Conservation (phyloP, 768 basidiomycete genomes). For the Tylopilus subfusipes region DNA sequence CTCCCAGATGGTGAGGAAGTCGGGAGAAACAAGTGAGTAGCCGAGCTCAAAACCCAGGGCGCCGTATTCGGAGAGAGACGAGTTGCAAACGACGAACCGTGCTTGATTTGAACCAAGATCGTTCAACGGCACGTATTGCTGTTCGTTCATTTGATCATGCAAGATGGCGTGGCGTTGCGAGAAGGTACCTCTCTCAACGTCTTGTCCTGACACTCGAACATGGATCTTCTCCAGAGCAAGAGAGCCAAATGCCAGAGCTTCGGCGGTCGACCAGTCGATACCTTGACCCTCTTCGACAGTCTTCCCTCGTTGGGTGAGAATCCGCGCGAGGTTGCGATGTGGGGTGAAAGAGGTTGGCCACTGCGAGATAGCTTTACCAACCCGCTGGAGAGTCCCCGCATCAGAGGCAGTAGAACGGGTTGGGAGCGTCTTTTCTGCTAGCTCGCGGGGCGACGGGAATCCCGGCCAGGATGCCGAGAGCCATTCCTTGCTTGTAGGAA, state of each 20-base stretch:
- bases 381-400: slow-evolving; percentile 68
- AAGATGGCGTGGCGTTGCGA: slow-evolving; percentile 97
- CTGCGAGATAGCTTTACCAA: slow-evolving; percentile 84
- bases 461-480: slow-evolving; percentile 97
- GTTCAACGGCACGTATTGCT: slow-evolving; percentile 86
- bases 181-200: slow-evolving; percentile 98
- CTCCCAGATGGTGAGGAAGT: slow-evolving; percentile 93
- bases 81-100: slow-evolving; percentile 95
- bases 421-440: slow-evolving; percentile 91
- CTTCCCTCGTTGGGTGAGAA: slow-evolving; percentile 83
- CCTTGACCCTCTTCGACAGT: slow-evolving; percentile 84
- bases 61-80: slow-evolving; percentile 93
- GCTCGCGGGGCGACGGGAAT: slow-evolving; percentile 95
- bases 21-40: slow-evolving; percentile 95
- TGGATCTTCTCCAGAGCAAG: slow-evolving; percentile 92
- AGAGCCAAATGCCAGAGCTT: slow-evolving; percentile 93
- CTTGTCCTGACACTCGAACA: slow-evolving; percentile 94
- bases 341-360: slow-evolving; percentile 83
- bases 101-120: slow-evolving; percentile 86
- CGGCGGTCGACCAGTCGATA: slow-evolving; percentile 98
- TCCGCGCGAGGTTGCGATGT: slow-evolving; percentile 93
- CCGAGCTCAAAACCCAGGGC: slow-evolving; percentile 96
- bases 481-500: slow-evolving; percentile 95
- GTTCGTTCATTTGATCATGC: slow-evolving; percentile 92
- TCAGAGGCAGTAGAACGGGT: slow-evolving; percentile 82